phyloP scores from a whole-genome alignment of 2,329 filamentous ascomycete genomes.

The Exophiala alcalophila region DNA sequence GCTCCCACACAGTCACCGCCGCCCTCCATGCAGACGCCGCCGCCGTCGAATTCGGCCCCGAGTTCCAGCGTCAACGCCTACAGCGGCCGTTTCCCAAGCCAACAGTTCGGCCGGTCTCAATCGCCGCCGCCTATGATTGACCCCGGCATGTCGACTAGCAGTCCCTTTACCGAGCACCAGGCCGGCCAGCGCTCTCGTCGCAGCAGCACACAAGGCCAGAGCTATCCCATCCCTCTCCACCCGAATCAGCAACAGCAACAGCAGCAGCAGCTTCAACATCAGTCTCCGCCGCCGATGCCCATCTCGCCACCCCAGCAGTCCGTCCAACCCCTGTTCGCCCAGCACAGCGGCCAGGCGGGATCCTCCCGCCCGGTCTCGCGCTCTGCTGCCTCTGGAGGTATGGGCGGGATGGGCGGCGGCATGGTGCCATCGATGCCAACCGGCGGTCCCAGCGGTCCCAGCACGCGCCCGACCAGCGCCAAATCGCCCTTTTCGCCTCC shows the following conservation, averaged over 20 bases:
- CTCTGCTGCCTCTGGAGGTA: constrained; percentile 7
- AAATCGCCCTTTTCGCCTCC: constrained; percentile 30
- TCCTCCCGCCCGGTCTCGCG: constrained; percentile 27
- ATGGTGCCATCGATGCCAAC: constrained; percentile 16
- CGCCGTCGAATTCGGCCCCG: constrained; percentile 4
- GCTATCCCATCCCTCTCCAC: constrained; percentile 24
- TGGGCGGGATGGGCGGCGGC: constrained; percentile 3
- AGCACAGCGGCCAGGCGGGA: constrained; percentile 23
- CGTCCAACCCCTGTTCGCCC: constrained; percentile 27
- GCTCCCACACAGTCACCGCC: constrained; percentile 17
- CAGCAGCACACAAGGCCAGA: constrained; percentile 29
- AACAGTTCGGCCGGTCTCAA: too few species aligned
- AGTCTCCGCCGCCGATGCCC: constrained; percentile 21
- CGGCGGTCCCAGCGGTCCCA: constrained; percentile 11
- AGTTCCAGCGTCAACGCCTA: constrained; percentile 10
- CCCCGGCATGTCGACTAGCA: constrained; percentile 9
- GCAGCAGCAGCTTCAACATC: too few species aligned
- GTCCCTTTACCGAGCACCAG: constrained; percentile 15
- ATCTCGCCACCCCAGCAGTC: constrained; percentile 19
- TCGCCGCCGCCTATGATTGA: constrained; percentile 24
- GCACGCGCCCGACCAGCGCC: constrained; percentile 22
- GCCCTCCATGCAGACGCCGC: constrained; percentile 12
- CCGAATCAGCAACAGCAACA: too few species aligned
- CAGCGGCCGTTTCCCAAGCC: constrained; percentile 25
- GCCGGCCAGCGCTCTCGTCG: constrained; percentile 22